A percentile compares a stretch with the other conserved stretches of the same genome.
These are phyloP conservation scores for Suaeda aralocaspica DNA, from an alignment of 148 eudicot species.

Conservation along the genomic window DNA sequence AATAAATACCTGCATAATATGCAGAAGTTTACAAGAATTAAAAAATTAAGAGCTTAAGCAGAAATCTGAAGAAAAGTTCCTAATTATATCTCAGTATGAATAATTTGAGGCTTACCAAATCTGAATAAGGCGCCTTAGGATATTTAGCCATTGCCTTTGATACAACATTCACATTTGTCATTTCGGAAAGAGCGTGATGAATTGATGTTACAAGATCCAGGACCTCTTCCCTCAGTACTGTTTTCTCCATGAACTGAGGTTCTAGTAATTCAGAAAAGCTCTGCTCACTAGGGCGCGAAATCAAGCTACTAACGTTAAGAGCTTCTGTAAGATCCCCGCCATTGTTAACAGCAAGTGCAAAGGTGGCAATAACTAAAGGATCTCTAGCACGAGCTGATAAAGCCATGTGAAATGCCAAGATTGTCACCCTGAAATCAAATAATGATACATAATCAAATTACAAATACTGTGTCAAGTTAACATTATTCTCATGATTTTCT, in stretches of 20 bases:
- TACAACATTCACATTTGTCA: conserved; percentile 62
- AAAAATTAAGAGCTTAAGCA: not conserved
- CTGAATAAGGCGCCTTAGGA: conserved; percentile 71
- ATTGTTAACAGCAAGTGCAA: conserved; percentile 71
- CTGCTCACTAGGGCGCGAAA: conserved; percentile 40
- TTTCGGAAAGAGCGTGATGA: conserved; percentile 35
- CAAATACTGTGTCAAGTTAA: no score
- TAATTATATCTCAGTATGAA: not conserved
- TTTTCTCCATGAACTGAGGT: conserved; percentile 26
- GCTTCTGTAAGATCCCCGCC: conserved; percentile 82
- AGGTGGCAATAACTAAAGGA: conserved; percentile 72
- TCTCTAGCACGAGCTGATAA: conserved; percentile 52
- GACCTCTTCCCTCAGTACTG: conserved; percentile 43
- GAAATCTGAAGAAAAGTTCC: not conserved
- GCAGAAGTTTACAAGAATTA: not conserved
- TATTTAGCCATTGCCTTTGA: conserved; percentile 68
- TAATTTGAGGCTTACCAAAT: conserved; percentile 45
- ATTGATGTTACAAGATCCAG: conserved; percentile 48
- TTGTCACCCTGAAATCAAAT: conserved; percentile 52
- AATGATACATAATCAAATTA: not conserved
- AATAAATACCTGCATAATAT: conserved; percentile 63
- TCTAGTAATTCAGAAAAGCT: conserved; percentile 54
- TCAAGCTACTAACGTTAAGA: conserved; percentile 42
- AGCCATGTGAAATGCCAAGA: conserved; percentile 80
- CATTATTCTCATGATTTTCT: no score